Conservation (phyloP, 2,329 filamentous ascomycete genomes). For the Fusarium xyrophilum region DNA sequence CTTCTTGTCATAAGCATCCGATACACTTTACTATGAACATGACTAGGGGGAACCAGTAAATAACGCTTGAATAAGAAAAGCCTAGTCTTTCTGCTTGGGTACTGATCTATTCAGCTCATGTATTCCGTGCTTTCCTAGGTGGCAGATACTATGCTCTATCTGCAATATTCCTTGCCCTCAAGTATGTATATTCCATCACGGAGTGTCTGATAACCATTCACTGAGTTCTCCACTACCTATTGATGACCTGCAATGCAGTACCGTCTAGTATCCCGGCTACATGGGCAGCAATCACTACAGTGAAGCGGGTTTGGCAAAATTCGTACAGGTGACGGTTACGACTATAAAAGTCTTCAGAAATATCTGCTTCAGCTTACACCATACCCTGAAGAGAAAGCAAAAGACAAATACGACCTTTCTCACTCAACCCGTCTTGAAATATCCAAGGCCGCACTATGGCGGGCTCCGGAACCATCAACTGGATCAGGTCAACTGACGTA, state of each 20-base stretch:
- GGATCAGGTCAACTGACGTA: background rate
- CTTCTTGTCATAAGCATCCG: background rate
- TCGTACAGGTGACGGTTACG: too few species aligned
- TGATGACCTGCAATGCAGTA: background rate
- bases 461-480: background rate
- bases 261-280: background rate
- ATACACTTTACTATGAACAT: background rate
- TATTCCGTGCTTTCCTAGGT: too few species aligned
- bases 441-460: background rate
- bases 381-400: background rate
- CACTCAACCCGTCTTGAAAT: background rate
- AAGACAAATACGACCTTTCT: too few species aligned
- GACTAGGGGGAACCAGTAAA: too few species aligned
- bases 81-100: fast-evolving
- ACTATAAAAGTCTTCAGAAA: background rate
- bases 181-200: background rate
- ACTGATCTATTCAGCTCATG: background rate
- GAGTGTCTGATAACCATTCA: background rate
- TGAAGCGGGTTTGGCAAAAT: background rate
- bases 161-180: background rate
- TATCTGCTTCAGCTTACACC: background rate
- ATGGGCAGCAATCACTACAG: background rate
- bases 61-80: background rate
- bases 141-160: too few species aligned
- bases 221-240: background rate